A percentile compares a stretch with the other conserved stretches of the same genome.
phyloP scores from a whole-genome alignment of 192 early-diverging fungal species.

The Allomyces macrogynus region DNA sequence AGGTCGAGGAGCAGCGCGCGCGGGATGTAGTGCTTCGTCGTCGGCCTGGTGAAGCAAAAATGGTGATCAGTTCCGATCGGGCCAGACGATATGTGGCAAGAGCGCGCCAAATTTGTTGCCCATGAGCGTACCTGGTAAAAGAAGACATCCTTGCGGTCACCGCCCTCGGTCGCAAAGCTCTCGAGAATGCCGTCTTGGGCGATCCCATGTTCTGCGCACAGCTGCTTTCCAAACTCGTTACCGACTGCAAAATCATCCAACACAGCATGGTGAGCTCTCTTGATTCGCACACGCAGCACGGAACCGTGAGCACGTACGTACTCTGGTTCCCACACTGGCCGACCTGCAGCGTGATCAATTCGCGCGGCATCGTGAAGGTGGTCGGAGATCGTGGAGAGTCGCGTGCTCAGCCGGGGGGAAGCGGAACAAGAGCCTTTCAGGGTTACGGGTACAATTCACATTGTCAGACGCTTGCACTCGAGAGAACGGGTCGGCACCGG shows the following conservation, averaged over 20 bases:
- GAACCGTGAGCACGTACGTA: constrained; percentile 13
- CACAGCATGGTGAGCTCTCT: neutral
- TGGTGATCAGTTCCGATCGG: neutral
- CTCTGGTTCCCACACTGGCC: constrained; percentile 98
- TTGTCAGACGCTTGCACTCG: too few species aligned
- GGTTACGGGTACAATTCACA: too few species aligned
- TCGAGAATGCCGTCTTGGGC: constrained; percentile 80
- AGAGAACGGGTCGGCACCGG: too few species aligned
- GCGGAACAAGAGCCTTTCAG: too few species aligned
- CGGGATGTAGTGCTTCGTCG: constrained; percentile 95
- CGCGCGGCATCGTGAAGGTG: constrained; percentile 43
- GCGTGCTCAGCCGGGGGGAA: too few species aligned
- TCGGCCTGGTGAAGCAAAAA: constrained; percentile 42
- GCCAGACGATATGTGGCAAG: too few species aligned
- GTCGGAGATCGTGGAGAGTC: too few species aligned
- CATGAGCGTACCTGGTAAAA: constrained; percentile 64
- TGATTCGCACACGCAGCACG: neutral
- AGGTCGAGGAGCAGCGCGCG: constrained; percentile 78
- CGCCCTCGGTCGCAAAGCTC: constrained; percentile 69
- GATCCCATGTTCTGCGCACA: constrained; percentile 92
- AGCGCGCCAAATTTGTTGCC: neutral
- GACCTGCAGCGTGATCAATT: constrained; percentile 89
- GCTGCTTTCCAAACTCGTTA: constrained; percentile 77
- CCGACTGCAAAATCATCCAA: constrained; percentile 41
- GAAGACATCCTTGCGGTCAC: constrained; percentile 93